Base-by-base conservation (phyloP, 345 rosid species). In the Citrus unshiu region DNA sequence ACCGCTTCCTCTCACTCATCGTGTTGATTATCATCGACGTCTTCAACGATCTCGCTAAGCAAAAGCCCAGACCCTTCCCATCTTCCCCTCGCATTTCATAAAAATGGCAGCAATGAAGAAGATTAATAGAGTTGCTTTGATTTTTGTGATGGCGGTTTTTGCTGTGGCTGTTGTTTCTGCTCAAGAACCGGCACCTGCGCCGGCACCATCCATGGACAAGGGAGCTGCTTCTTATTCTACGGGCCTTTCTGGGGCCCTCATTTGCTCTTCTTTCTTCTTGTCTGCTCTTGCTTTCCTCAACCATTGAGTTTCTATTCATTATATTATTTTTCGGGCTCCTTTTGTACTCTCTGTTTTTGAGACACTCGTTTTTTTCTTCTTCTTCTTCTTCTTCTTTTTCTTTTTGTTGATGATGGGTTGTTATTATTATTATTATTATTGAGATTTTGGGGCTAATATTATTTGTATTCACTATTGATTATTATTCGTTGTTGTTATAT, bases 221-320 rank as follows among this genome's bases (percentile, higher is more conserved):
- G 87, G 87, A 43, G 87, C 86, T 14, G 87, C 83, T 10, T 86
- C 83, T 4, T 79, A 27, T 72, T 78, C 87, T 35, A 0, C 79
- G 22, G 77, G 69, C 4, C 32, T 71, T 4, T 83, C 89, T 3
- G 87, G 69, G 1, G 90, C 86, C 35, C 59, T 81, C 4, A 59
- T 84, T 10, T 83, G 85, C 67, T 81, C 85, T 27, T 83, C 86
- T 3, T 29, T 87, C n/a, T 19, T 87, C 58, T 69, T 84, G 14
- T 87, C 87, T 2, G 5, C 72, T 70, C 32, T 81, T n/a, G 87
- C 85, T 65, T 37, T 84, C 57, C 73, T 86, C 32, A 78, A 70
- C 81, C 74, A 77, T 29, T 77, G 56, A 30, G 35, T 34, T 49
- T 3, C 14, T 46, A 46, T 46, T 13, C 51, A 1, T 46, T 46